Evolutionary conservation across 805 yeast species (phyloP).

Genomic region (Metschnikowia gelsemii): DNA sequence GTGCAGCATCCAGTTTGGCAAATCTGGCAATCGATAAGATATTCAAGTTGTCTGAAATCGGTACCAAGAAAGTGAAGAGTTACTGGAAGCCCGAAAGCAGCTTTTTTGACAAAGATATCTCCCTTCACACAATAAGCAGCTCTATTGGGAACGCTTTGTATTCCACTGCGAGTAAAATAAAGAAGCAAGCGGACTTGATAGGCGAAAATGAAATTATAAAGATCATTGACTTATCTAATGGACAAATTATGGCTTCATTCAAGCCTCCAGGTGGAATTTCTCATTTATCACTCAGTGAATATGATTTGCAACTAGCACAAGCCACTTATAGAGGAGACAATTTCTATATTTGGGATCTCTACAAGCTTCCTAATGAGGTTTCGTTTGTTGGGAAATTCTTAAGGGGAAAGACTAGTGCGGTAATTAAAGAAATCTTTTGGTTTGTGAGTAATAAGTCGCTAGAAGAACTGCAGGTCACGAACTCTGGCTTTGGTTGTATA

Average conservation of each 20-base stretch:
- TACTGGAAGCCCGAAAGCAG: slow-evolving; percentile 29
- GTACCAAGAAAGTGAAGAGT: slow-evolving; percentile 44
- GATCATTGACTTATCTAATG: slow-evolving; percentile 47
- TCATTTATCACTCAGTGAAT: slow-evolving; percentile 57
- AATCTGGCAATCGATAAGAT: slow-evolving; percentile 54
- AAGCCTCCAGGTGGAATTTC: slow-evolving; percentile 65
- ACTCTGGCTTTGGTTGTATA: slow-evolving; percentile 49
- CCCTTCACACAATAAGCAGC: slow-evolving; percentile 32
- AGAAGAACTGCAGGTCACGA: slow-evolving; percentile 24
- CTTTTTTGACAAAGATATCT: slow-evolving; percentile 23
- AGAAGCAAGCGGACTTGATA: slow-evolving; percentile 14
- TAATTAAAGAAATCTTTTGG: slow-evolving; percentile 55
- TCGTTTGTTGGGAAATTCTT: slow-evolving; percentile 55
- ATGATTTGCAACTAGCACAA: slow-evolving; percentile 55
- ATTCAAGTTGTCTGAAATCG: slow-evolving; percentile 47
- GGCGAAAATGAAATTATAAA: slow-evolving; percentile 40
- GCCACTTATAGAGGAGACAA: slow-evolving; percentile 59
- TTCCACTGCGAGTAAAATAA: slow-evolving; percentile 34
- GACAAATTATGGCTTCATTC: slow-evolving; percentile 42
- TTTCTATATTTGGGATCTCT: slow-evolving; percentile 62
- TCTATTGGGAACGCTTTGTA: slow-evolving; percentile 34
- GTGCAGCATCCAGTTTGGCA: slow-evolving; percentile 50
- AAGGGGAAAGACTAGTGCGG: slow-evolving; percentile 63
- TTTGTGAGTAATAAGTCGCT: slow-evolving; percentile 34
- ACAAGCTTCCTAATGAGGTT: slow-evolving; percentile 50